Percentiles rank a stretch among this genome's conserved stretches.
These are phyloP conservation scores for Conoideocrella luteorostrata DNA, from an alignment of 2,329 filamentous ascomycete genomes.

Conservation along the genomic window DNA sequence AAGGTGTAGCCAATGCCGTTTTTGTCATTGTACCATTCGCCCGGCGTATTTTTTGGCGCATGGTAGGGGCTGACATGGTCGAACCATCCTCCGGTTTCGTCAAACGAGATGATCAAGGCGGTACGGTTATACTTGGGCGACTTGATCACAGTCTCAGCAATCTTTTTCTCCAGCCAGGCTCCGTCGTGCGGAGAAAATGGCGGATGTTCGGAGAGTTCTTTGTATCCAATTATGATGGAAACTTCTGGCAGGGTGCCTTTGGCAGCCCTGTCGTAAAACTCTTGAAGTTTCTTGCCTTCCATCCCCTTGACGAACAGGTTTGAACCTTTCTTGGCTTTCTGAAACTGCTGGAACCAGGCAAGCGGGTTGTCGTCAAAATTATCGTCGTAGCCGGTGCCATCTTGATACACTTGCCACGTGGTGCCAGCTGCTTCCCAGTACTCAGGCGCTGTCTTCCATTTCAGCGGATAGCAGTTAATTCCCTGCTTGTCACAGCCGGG, in stretches of 20 bases:
- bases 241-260: constrained; percentile 45
- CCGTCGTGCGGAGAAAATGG: constrained; percentile 47
- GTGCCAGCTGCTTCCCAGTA: constrained; percentile 40
- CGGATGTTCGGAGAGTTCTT: constrained; percentile 46
- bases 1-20: constrained; percentile 30
- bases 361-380: constrained; percentile 50
- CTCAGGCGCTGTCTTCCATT: constrained; percentile 47
- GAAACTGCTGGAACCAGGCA: constrained; percentile 47
- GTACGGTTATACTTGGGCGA: constrained; percentile 44
- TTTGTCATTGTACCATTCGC: constrained; percentile 44
- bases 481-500: constrained; percentile 34
- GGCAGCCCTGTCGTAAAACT: constrained; percentile 43
- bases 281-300: constrained; percentile 38
- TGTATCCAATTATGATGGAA: constrained; percentile 44
- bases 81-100: constrained; percentile 48
- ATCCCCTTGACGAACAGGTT: constrained; percentile 39
- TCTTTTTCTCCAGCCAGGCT: constrained; percentile 46
- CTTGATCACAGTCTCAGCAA: constrained; percentile 43
- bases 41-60: constrained; percentile 39
- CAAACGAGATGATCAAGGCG: constrained; percentile 37
- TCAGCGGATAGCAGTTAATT: constrained; percentile 46
- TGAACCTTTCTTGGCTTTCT: constrained; percentile 33
- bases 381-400: constrained; percentile 24
- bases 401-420: constrained; percentile 45
- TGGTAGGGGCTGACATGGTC: constrained; percentile 48